Percentiles rank a stretch among this genome's conserved stretches.
Evolutionary conservation across 2,329 filamentous ascomycete genomes (phyloP).

Genomic region (Fusarium gaditjirri): DNA sequence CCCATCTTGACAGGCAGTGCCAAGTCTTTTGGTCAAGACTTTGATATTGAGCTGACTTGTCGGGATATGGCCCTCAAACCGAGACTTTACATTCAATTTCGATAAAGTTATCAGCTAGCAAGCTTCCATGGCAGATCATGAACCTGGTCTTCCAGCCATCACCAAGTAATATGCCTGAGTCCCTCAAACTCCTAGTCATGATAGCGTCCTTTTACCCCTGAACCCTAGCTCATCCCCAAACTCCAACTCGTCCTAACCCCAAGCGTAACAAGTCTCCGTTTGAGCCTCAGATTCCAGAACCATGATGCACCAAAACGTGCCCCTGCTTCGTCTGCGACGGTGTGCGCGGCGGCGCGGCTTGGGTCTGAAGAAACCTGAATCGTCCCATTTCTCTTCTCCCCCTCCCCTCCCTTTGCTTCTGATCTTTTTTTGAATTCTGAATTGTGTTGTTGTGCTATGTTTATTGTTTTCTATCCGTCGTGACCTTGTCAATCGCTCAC

Average conservation of each 20-base stretch:
- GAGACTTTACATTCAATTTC: not conserved
- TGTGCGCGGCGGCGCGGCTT: conserved; percentile 12
- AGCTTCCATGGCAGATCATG: conserved; percentile 1
- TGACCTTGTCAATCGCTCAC: conserved; percentile 30
- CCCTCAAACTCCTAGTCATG: not conserved
- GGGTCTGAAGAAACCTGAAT: conserved; percentile 19
- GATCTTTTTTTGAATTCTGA: conserved; percentile 17
- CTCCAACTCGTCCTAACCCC: conserved; percentile 32
- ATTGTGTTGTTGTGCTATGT: conserved; percentile 15
- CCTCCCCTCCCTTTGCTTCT: conserved; percentile 24
- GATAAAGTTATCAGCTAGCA: conserved; percentile 11
- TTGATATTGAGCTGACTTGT: not conserved
- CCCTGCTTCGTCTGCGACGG: conserved; percentile 19
- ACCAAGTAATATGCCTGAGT: not conserved
- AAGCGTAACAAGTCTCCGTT: conserved; percentile 40
- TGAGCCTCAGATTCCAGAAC: conserved; percentile 42
- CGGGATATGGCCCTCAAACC: not conserved
- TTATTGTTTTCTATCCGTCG: conserved; percentile 15
- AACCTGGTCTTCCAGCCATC: not conserved
- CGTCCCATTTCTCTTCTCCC: conserved; percentile 33
- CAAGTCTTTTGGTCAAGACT: conserved; percentile 3
- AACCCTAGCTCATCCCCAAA: conserved; percentile 25
- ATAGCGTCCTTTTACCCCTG: conserved; percentile 27
- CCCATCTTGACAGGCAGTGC: not conserved
- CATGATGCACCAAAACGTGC: conserved; percentile 15